These are phyloP conservation scores for Zygosaccharomyces siamensis DNA, from an alignment of 805 yeast species.

Conservation along the genomic window DNA sequence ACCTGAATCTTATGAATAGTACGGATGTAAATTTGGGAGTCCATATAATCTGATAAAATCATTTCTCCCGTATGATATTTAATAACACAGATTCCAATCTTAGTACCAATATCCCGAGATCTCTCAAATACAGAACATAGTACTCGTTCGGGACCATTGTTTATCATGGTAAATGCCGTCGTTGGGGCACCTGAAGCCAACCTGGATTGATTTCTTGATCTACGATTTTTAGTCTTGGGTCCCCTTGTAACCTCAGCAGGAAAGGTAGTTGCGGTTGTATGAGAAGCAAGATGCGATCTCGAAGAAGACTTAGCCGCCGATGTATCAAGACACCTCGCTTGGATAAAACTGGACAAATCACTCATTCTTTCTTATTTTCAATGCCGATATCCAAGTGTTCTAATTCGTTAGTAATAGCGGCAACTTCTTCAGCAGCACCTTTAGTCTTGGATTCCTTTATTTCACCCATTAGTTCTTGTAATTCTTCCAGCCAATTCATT, in stretches of 20 bases:
- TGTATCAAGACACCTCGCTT: slow-evolving; percentile 11
- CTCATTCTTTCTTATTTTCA: slow-evolving; percentile 9
- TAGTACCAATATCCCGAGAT: slow-evolving; percentile 23
- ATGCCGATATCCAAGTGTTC: slow-evolving; percentile 13
- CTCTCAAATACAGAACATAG: slow-evolving; percentile 31
- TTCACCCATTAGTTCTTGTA: slow-evolving; percentile 39
- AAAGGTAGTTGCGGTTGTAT: not conserved
- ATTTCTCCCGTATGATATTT: slow-evolving; percentile 38
- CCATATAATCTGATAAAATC: slow-evolving; percentile 37
- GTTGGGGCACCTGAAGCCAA: not conserved
- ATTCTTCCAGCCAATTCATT: slow-evolving; percentile 62
- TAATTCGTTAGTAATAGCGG: slow-evolving; percentile 13
- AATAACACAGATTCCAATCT: slow-evolving; percentile 40
- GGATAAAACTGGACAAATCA: slow-evolving; percentile 18
- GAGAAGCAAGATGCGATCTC: not conserved
- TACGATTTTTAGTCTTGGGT: not conserved
- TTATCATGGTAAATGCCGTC: not conserved
- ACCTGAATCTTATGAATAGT: slow-evolving; percentile 41
- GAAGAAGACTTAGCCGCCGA: slow-evolving; percentile 11
- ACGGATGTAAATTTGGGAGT: slow-evolving; percentile 44
- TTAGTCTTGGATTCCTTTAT: slow-evolving; percentile 4
- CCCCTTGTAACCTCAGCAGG: not conserved
- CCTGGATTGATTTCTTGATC: not conserved
- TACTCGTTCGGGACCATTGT: slow-evolving; percentile 14
- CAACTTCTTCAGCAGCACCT: slow-evolving; percentile 9